Evolutionary conservation across 306 rosid species (phyloP), one percentile per base, ranked within the genome.

Genomic region (Vigna nakashimae): DNA sequence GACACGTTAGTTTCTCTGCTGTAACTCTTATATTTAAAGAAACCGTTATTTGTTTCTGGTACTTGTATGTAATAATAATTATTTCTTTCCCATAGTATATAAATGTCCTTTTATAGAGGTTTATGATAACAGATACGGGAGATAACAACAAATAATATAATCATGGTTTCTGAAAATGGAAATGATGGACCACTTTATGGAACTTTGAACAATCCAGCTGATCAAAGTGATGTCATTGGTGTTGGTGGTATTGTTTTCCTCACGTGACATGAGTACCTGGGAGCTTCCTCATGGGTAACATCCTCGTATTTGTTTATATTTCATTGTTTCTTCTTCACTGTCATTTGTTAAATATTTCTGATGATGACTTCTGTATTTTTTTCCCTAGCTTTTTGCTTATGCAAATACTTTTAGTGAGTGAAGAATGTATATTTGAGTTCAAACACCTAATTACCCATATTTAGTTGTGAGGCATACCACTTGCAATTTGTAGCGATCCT

Each of bases 181-280:
- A 95, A 95, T 77, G 99, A 95, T 65, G 99, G 98, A 74, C 99
- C 99, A 9, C 97, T 92, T 78, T 95, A 95, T 76, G 97, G 99
- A 71, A 95, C 99, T 67, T 84, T 95, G 73, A 95, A 95, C 84
- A 95, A 95, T 81, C 99, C 99, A 49, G 99, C 98, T 17, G 99
- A 95, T 83, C 98, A 92, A 84, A 92, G 97, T 74, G 97, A 92
- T 52, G 85, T 95, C 66, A 95, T 92, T 77, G 99, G 99, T 57
- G 99, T 95, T 86, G 99, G 96, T 69, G 98, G 99, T 73, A 92
- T 91, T 82, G 98, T 92, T 95, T 87, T 95, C 99, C 67, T 92
- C 99, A 8, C 93, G 98, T 79, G 99, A 97, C 74, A 92, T 95
- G 99, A 95, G 97, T 84, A 95, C 98, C 18, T 95, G 99, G 99